phyloP scores from a whole-genome alignment of 495 filamentous ascomycete species.

The Penicillium paradoxum region DNA sequence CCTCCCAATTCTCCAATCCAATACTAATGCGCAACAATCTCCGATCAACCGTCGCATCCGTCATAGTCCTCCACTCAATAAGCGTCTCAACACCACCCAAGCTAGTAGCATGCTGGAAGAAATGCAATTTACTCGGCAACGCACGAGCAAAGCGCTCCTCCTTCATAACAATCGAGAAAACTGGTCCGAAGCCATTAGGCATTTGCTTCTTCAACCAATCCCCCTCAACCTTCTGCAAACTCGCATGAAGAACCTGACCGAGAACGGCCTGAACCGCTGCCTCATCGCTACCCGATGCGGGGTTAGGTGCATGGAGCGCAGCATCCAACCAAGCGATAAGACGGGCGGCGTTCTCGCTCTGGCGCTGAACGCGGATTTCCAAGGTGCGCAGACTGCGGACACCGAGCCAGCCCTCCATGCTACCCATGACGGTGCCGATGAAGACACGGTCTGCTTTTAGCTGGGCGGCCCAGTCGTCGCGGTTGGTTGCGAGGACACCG shows the following conservation, averaged over 20 bases:
- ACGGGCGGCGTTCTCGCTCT: constrained; percentile 60
- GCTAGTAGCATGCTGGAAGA: constrained; percentile 94
- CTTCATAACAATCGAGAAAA: constrained; percentile 71
- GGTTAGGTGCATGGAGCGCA: constrained; percentile 32
- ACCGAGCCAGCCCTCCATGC: constrained; percentile 87
- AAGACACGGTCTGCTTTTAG: constrained; percentile 62
- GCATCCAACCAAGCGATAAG: constrained; percentile 68
- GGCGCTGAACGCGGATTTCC: constrained; percentile 71
- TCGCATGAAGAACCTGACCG: constrained; percentile 65
- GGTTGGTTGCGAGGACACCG: constrained; percentile 66
- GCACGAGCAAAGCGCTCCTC: constrained; percentile 54
- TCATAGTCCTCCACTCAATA: constrained; percentile 71
- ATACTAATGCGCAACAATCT: constrained; percentile 76
- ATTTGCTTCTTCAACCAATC: constrained; percentile 82
- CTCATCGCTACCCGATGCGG: constrained; percentile 31
- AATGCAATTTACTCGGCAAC: constrained; percentile 68
- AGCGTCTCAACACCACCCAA: constrained; percentile 90
- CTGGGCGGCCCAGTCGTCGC: constrained; percentile 50
- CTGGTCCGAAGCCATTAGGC: constrained; percentile 85
- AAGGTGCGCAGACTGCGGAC: constrained; percentile 81
- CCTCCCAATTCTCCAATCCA: constrained; percentile 83
- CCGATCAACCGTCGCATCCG: constrained; percentile 66
- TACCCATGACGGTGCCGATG: constrained; percentile 85
- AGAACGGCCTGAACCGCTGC: constrained; percentile 50
- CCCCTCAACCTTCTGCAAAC: constrained; percentile 60